A percentile compares a stretch with the other conserved stretches of the same genome.
Evolutionary conservation across 1,284 basidiomycete species (phyloP).

Genomic region (Ganoderma resinaceum): DNA sequence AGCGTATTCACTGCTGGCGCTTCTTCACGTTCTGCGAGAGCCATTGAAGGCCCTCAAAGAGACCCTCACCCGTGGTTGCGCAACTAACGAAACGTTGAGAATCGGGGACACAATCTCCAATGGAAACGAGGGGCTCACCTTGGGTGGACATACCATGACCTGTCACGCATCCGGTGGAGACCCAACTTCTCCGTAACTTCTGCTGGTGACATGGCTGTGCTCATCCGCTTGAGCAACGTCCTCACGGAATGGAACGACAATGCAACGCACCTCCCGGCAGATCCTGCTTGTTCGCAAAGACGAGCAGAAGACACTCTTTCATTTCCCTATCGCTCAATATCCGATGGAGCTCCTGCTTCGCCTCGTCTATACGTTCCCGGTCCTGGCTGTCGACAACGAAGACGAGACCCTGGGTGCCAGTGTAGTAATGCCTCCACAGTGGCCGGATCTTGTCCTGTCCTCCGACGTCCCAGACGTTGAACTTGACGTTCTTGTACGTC

Average conservation of each 20-base stretch:
- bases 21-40: conserved; percentile 96
- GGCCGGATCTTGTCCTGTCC: conserved; percentile 99
- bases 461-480: conserved; percentile 99
- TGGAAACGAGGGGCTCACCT: conserved; percentile 61
- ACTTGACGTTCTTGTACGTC: conserved; percentile 99
- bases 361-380: conserved; percentile 95
- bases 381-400: conserved; percentile 95
- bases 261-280: conserved; percentile 86
- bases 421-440: conserved; percentile 98
- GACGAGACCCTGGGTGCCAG: conserved; percentile 99
- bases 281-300: conserved; percentile 99
- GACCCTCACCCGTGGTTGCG: conserved; percentile 94
- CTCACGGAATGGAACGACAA: neutral
- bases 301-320: conserved; percentile 95
- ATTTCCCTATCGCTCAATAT: conserved; percentile 98
- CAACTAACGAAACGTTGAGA: conserved; percentile 60
- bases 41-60: conserved; percentile 97
- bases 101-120: neutral
- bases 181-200: conserved; percentile 99
- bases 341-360: conserved; percentile 94
- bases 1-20: conserved; percentile 65
- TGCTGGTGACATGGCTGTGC: conserved; percentile 94
- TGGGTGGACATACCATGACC: conserved; percentile 99
- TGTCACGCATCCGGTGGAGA: conserved; percentile 93
- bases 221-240: neutral